phyloP scores from a whole-genome alignment of 148 eudicot genomes.

The Arbutus unedo region DNA sequence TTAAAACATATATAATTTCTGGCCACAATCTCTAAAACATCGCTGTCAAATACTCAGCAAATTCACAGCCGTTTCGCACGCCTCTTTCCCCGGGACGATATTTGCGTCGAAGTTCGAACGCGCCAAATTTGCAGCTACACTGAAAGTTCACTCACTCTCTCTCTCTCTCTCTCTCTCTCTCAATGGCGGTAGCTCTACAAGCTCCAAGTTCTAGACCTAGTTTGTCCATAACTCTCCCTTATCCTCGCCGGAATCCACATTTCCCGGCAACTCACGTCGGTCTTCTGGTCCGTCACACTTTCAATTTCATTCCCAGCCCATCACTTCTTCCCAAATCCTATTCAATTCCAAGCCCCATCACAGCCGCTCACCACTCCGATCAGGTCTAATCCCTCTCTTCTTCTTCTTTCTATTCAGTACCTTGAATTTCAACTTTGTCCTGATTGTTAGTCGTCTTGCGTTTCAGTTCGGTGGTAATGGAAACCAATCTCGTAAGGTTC shows the following conservation, averaged over 20 bases:
- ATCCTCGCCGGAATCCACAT: constrained; percentile 11
- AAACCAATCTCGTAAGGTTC: constrained; percentile 13
- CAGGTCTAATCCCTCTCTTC: constrained; percentile 23
- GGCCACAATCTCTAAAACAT: too few species aligned
- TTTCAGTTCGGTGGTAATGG: constrained; percentile 25
- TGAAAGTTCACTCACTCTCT: not conserved
- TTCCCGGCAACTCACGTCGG: not conserved
- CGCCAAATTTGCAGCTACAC: not conserved
- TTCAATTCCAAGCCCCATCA: constrained; percentile 23
- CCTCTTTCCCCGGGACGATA: too few species aligned
- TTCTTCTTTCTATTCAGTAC: not conserved
- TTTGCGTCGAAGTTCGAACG: not conserved
- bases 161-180: constrained; percentile 10
- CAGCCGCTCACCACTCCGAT: constrained; percentile 19
- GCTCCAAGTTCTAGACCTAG: constrained; percentile 15
- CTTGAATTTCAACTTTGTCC: not conserved
- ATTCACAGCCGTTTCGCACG: too few species aligned
- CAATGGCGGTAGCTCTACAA: constrained; percentile 38
- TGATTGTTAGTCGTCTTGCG: not conserved
- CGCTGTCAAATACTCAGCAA: too few species aligned
- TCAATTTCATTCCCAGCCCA: not conserved
- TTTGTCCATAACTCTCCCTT: constrained; percentile 14
- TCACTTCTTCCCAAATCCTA: constrained; percentile 13
- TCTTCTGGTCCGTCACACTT: not conserved
- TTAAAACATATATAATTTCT: too few species aligned